Conservation (phyloP, 2,329 filamentous ascomycete genomes). For the Helotiales sp. region DNA sequence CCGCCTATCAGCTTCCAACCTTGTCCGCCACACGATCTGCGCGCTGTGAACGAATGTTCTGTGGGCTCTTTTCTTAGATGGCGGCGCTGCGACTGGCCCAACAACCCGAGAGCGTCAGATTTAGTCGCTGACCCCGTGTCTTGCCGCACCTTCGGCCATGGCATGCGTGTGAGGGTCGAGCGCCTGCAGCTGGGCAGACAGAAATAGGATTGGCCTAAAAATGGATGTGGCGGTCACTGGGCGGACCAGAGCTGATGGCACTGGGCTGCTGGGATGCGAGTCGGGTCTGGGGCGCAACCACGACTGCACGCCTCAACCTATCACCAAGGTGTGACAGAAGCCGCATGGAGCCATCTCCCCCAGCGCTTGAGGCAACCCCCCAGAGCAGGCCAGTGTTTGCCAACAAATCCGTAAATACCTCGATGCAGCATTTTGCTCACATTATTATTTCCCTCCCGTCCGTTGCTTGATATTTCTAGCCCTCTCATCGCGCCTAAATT, state of each 20-base stretch:
- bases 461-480: constrained; percentile 30
- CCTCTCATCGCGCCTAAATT: constrained; percentile 28
- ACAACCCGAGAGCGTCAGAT: neutral
- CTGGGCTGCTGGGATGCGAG: too few relatives aligned
- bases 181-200: neutral
- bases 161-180: neutral
- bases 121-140: constrained; percentile 1
- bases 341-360: constrained; percentile 5
- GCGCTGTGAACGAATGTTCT: neutral
- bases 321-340: constrained; percentile 7
- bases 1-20: neutral
- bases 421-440: constrained; percentile 7
- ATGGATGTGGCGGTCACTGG: constrained; percentile 11
- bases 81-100: neutral
- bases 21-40: neutral
- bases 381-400: too few relatives aligned
- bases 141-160: neutral
- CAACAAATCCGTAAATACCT: constrained; percentile 13
- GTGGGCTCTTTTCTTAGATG: neutral
- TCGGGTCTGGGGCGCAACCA: neutral
- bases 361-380: constrained; percentile 18
- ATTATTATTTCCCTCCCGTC: constrained; percentile 7
- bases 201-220: constrained; percentile 3
- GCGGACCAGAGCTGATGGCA: neutral
- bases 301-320: neutral